Base-by-base conservation (phyloP, 2,329 filamentous ascomycete genomes). In the Septoria petroselini region DNA sequence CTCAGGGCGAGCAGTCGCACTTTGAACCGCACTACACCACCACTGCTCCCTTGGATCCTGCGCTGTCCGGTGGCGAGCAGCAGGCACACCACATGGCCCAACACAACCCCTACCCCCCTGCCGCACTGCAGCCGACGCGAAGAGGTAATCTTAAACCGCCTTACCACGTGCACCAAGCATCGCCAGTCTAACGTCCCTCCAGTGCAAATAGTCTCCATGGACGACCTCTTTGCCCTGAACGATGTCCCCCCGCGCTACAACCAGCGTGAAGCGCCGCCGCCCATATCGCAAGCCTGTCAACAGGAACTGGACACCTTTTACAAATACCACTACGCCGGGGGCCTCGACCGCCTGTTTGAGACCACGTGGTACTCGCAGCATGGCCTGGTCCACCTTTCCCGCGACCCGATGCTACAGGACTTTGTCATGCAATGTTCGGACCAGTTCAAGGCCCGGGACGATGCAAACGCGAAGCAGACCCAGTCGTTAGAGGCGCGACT, bases 341-440 rank as follows among this genome's bases (percentile, higher is more conserved):
- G 83, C 6, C 79, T 93, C 39, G 84, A 88, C 68, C 79, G 79
- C 41, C 84, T 93, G 55, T 79, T 94, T 55, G 91, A 96, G 68
- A 87, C 88, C 5, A 78, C 77, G 21, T 97, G 91, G 91, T 96
- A 88, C 71, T 80, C 73, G 19, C 72, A 70, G 30, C 75, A 75
- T 57, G 79, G 76, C 46, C 71, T 78, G 47, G 67, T 66, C n/a
- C 70, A 75, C 44, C 69, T 86, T 2, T 69, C 81, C 50, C 70
- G 68, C 29, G 77, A 86, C 63, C 71, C 75, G 21, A 71, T 73
- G 21, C 72, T 88, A n/a, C 74, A 85, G 59, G 80, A 83, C 44
- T 79, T 84, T 54, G 81, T 91, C 64, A 78, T 79, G 4, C 77
- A 80, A 12, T 84, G 91, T 58, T 75, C 90, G 19, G 65, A 70